Conservation (phyloP, 345 rosid genomes). For the Eucalyptus cloeziana region DNA sequence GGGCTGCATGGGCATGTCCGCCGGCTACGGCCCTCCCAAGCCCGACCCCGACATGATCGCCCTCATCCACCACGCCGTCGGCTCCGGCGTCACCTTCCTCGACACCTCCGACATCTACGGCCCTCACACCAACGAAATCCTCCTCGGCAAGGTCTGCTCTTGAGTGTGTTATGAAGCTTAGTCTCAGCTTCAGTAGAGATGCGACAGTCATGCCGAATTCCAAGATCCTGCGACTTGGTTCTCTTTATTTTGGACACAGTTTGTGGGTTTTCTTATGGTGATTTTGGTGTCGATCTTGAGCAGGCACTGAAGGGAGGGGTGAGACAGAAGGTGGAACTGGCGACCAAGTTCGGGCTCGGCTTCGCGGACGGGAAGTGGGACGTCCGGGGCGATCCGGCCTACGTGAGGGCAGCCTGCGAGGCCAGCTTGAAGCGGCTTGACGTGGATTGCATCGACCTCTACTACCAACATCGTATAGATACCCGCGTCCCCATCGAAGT, state of each 20-base stretch:
- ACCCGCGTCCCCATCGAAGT: constrained; percentile 44
- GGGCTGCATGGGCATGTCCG: constrained; percentile 20
- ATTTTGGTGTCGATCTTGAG: background rate
- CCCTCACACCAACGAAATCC: background rate
- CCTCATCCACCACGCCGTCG: constrained; percentile 32
- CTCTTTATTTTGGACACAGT: background rate
- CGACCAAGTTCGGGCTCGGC: constrained; percentile 38
- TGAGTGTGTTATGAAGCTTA: background rate
- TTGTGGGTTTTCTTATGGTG: background rate
- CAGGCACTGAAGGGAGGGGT: constrained; percentile 49
- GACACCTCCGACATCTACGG: constrained; percentile 43
- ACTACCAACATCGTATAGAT: constrained; percentile 52
- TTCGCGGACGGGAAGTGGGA: constrained; percentile 6
- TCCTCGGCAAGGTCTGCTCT: background rate
- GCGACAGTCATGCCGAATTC: background rate
- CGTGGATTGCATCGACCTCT: constrained; percentile 44
- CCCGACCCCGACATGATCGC: constrained; percentile 33
- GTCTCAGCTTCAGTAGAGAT: background rate
- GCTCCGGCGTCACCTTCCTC: constrained; percentile 33
- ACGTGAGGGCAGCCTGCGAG: constrained; percentile 46
- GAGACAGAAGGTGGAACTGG: constrained; percentile 39
- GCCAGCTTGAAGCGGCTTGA: constrained; percentile 52
- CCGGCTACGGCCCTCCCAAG: constrained; percentile 36
- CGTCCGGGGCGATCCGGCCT: constrained; percentile 38
- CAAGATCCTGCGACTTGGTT: background rate